Conservation (phyloP, 2,329 filamentous ascomycete genomes). For the Paecilomyces sp. region DNA sequence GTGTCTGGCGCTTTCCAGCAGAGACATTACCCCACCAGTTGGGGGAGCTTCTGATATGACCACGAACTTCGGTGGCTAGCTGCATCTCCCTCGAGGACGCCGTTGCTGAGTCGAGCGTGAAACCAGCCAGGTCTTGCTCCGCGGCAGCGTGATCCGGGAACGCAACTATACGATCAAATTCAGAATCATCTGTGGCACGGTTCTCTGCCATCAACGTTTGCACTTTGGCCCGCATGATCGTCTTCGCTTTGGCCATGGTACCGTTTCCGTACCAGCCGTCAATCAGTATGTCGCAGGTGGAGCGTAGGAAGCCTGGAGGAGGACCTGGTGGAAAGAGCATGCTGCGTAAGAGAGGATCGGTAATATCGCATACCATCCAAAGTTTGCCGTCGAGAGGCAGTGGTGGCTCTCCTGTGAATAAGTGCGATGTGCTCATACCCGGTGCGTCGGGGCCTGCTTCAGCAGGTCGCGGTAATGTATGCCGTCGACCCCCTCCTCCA, state of each 20-base stretch:
- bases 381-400: slow-evolving; percentile 76
- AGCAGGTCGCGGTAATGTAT: slow-evolving; percentile 17
- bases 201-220: slow-evolving; percentile 50
- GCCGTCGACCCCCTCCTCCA: slow-evolving; percentile 19
- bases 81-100: slow-evolving; percentile 17
- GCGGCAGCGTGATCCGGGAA: slow-evolving; percentile 29
- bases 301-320: slow-evolving; percentile 45
- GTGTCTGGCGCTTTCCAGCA: not conserved
- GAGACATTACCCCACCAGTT: slow-evolving; percentile 16
- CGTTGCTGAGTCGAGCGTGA: slow-evolving; percentile 17
- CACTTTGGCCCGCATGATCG: slow-evolving; percentile 84
- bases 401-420: slow-evolving; percentile 69
- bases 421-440: slow-evolving; percentile 41
- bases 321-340: slow-evolving; percentile 58
- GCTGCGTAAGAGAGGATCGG: slow-evolving; percentile 63
- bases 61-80: slow-evolving; percentile 29
- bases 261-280: slow-evolving; percentile 84
- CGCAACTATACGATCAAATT: slow-evolving; percentile 27
- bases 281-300: slow-evolving; percentile 50
- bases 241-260: slow-evolving; percentile 73
- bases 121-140: slow-evolving; percentile 13
- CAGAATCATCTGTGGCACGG: slow-evolving; percentile 21
- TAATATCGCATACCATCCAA: slow-evolving; percentile 91
- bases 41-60: slow-evolving; percentile 24
- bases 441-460: slow-evolving; percentile 3